These are phyloP conservation scores for Ophiorrhiza pumila DNA, from an alignment of 257 asterid species.

Conservation along the genomic window DNA sequence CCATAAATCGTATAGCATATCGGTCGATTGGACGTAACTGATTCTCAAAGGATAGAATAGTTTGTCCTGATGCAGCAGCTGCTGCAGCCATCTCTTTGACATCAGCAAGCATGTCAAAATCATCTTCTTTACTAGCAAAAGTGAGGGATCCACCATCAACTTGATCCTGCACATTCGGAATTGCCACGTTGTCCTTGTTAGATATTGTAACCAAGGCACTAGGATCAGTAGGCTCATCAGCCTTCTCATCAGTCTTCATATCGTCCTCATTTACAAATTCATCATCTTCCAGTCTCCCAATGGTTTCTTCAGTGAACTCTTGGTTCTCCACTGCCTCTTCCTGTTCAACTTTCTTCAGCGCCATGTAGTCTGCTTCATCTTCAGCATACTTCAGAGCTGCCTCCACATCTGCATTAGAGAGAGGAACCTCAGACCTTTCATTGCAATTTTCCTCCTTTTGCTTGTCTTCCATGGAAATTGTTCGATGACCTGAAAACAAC, in stretches of 20 bases:
- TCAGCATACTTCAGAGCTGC: constrained; percentile 96
- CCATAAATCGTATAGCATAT: constrained; percentile 85
- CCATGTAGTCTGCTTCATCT: constrained; percentile 99
- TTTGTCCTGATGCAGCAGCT: constrained; percentile 91
- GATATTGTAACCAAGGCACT: constrained; percentile 32
- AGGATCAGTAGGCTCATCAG: constrained; percentile 51
- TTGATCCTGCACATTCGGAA: constrained; percentile 34
- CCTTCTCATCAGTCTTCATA: constrained; percentile 58
- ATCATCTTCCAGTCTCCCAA: constrained; percentile 84
- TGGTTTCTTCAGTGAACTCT: constrained; percentile 92
- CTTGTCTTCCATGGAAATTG: constrained; percentile 33
- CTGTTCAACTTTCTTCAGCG: constrained; percentile 93
- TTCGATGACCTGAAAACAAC: constrained; percentile 70
- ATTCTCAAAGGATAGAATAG: constrained; percentile 72
- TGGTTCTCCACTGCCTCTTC: constrained; percentile 99
- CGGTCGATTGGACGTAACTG: constrained; percentile 92
- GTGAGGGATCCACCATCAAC: constrained; percentile 48
- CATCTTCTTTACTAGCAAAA: constrained; percentile 68
- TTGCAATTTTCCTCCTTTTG: constrained; percentile 43
- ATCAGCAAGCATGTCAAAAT: constrained; percentile 87
- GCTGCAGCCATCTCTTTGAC: constrained; percentile 98
- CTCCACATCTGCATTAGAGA: constrained; percentile 86
- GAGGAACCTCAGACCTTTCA: constrained; percentile 43
- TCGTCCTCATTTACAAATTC: constrained; percentile 87
- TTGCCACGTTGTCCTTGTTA: constrained; percentile 35